Evolutionary conservation across 768 basidiomycete genomes (phyloP).

Genomic region (Pilatotrama ljubarskyi): DNA sequence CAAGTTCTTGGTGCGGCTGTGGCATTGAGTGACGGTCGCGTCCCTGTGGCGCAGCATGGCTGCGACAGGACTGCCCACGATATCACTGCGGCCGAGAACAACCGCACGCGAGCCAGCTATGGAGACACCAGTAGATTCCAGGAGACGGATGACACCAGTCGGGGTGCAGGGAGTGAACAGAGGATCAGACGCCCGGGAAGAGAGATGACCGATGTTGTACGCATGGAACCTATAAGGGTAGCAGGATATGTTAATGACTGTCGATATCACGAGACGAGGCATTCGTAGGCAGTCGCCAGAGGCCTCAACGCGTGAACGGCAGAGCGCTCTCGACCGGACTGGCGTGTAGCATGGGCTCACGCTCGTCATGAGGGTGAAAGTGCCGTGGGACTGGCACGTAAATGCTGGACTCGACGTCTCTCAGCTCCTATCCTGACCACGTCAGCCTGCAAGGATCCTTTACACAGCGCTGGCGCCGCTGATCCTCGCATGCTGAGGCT

Average conservation of each 20-base stretch:
- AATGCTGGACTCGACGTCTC: neutral
- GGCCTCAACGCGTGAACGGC: neutral
- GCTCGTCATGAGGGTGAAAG: neutral
- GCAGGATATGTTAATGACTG: no score
- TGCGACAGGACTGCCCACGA: constrained; percentile 94
- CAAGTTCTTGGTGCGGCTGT: constrained; percentile 85
- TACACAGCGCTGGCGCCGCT: no score
- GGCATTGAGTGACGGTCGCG: constrained; percentile 98
- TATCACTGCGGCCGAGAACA: constrained; percentile 95
- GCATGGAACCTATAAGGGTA: constrained; percentile 79
- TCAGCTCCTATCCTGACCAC: neutral
- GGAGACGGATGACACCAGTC: constrained; percentile 84
- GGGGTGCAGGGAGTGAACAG: constrained; percentile 96
- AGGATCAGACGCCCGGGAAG: constrained; percentile 85
- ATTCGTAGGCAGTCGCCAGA: neutral
- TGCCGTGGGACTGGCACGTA: neutral
- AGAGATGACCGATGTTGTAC: constrained; percentile 94
- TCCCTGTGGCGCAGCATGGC: constrained; percentile 87
- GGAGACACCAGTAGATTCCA: constrained; percentile 81
- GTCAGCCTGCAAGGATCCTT: no score
- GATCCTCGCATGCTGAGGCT: neutral
- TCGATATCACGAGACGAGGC: neutral
- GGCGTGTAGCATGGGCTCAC: neutral
- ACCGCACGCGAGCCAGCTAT: constrained; percentile 83
- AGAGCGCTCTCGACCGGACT: neutral